A percentile compares a stretch with the other conserved stretches of the same genome.
phyloP scores from a whole-genome alignment of 176 grass and related monocot genomes.

The Pharus latifolius region DNA sequence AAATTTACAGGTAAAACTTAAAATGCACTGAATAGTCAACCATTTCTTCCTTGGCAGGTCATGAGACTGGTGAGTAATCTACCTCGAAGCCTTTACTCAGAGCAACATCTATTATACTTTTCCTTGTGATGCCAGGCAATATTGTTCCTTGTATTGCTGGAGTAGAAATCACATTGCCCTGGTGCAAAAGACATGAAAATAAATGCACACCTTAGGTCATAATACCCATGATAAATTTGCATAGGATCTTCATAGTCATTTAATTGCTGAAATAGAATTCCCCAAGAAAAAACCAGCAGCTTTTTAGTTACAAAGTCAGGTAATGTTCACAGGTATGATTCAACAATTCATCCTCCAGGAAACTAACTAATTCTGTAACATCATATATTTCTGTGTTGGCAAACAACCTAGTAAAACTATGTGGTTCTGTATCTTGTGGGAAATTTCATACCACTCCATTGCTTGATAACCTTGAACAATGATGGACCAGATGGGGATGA shows the following conservation, averaged over 20 bases:
- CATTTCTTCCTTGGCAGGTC: not conserved
- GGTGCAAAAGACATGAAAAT: not conserved
- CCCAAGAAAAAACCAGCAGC: not conserved
- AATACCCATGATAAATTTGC: not conserved
- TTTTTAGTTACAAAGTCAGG: not conserved
- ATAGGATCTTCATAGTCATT: not conserved
- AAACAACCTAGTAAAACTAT: not conserved
- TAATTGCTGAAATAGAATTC: not conserved
- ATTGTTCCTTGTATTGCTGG: constrained; percentile 80
- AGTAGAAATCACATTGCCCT: constrained; percentile 75
- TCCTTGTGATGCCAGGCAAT: constrained; percentile 86
- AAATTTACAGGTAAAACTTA: not conserved
- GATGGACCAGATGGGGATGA: not conserved
- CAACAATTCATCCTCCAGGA: not conserved
- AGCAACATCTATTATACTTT: constrained; percentile 81
- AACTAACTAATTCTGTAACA: not conserved
- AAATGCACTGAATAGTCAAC: not conserved
- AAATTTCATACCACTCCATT: not conserved
- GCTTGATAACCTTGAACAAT: not conserved
- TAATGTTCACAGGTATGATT: not conserved
- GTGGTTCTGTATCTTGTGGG: not conserved
- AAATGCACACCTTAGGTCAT: not conserved
- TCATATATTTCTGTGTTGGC: not conserved
- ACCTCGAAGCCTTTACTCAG: constrained; percentile 68
- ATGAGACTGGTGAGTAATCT: constrained; percentile 11